Evolutionary conservation across 176 grass and related monocot genomes (phyloP).

Genomic region (Hordeum marinum): DNA sequence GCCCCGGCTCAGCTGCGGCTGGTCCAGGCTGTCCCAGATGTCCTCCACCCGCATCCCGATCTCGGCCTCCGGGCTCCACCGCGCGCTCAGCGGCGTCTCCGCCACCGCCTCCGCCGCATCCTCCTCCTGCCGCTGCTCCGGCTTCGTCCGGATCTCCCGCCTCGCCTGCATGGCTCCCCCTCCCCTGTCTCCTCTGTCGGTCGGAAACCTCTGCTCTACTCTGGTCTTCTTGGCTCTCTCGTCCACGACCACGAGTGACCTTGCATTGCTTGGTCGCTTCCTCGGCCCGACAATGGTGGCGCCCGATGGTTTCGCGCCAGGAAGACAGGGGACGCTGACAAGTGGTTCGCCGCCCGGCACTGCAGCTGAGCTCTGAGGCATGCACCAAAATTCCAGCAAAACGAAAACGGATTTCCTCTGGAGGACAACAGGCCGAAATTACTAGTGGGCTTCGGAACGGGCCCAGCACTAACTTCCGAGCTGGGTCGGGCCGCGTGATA

Average conservation of each 20-base stretch:
- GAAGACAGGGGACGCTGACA: not conserved
- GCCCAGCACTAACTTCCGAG: not conserved
- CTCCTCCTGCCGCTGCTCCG: not conserved
- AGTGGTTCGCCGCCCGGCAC: slow-evolving; percentile 8
- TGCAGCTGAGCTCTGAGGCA: not conserved
- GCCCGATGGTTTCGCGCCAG: slow-evolving; percentile 14
- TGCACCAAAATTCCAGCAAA: not conserved
- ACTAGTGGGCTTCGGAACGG: not conserved
- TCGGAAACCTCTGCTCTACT: not conserved
- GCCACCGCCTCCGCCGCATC: not conserved
- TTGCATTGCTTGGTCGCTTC: not conserved
- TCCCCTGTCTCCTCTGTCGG: too few species aligned
- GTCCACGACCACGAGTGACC: not conserved
- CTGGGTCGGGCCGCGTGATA: too few species aligned
- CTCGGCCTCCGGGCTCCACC: slow-evolving; percentile 91
- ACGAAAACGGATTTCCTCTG: not conserved
- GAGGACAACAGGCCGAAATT: not conserved
- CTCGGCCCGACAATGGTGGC: slow-evolving; percentile 4
- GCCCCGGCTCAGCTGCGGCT: slow-evolving; percentile 64
- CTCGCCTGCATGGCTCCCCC: slow-evolving; percentile 33
- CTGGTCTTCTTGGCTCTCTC: not conserved
- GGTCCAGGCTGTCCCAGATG: slow-evolving; percentile 74
- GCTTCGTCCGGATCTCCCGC: slow-evolving; percentile 29
- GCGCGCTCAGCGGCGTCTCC: slow-evolving; percentile 57
- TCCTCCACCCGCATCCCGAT: slow-evolving; percentile 77